These are phyloP conservation scores for Tremellales sp. DNA, from an alignment of 1,284 basidiomycete genomes.

Conservation along the genomic window DNA sequence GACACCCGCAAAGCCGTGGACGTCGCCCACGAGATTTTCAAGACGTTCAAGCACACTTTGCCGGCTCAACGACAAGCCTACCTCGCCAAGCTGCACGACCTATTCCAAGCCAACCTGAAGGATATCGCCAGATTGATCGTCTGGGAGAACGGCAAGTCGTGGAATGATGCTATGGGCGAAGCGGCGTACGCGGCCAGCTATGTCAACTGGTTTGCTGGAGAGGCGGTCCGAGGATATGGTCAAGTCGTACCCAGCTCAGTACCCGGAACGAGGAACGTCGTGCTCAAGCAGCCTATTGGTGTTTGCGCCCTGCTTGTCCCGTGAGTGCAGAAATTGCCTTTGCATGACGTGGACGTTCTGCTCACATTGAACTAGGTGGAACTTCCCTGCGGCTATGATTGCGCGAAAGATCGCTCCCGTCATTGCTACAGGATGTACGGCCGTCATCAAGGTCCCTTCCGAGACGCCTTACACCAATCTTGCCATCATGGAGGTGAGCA, in stretches of 20 bases:
- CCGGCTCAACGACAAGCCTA: slow-evolving; percentile 30
- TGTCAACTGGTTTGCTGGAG: slow-evolving; percentile 79
- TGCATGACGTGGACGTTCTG: not conserved
- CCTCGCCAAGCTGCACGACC: slow-evolving; percentile 29
- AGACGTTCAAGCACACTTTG: slow-evolving; percentile 74
- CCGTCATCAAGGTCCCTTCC: slow-evolving; percentile 90
- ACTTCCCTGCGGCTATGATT: slow-evolving; percentile 88
- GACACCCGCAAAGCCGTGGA: slow-evolving; percentile 78
- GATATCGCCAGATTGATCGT: slow-evolving; percentile 45
- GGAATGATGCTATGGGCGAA: slow-evolving; percentile 77
- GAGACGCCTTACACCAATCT: slow-evolving; percentile 94
- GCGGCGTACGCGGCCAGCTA: slow-evolving; percentile 76
- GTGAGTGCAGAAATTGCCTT: slow-evolving; percentile 11
- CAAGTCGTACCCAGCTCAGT: slow-evolving; percentile 79
- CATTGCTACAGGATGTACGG: slow-evolving; percentile 90
- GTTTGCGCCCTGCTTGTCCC: slow-evolving; percentile 49
- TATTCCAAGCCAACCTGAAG: slow-evolving; percentile 32
- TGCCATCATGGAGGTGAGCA: slow-evolving; percentile 53
- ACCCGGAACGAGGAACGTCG: slow-evolving; percentile 71
- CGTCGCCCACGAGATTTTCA: slow-evolving; percentile 70
- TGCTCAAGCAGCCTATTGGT: slow-evolving; percentile 92
- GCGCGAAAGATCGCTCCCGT: slow-evolving; percentile 57
- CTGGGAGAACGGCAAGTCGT: slow-evolving; percentile 85
- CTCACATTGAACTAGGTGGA: slow-evolving; percentile 49
- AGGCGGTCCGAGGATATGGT: slow-evolving; percentile 67